Conservation (phyloP, 805 yeast species). For the Wickerhamomyces alni region DNA sequence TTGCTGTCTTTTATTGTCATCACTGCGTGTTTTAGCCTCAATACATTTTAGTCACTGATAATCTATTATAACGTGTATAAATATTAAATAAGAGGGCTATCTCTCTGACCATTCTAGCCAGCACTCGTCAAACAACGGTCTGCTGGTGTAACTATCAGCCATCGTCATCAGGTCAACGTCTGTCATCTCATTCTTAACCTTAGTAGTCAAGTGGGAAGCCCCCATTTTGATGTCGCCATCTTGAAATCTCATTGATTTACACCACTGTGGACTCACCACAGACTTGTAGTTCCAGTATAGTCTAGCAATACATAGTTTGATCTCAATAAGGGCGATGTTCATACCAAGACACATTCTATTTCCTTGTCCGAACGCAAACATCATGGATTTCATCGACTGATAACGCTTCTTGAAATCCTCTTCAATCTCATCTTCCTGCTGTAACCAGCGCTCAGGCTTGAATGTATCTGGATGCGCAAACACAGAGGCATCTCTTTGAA, state of each 20-base stretch:
- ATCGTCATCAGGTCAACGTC: slow-evolving; percentile 47
- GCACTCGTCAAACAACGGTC: slow-evolving; percentile 47
- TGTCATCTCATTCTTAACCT: slow-evolving; percentile 14
- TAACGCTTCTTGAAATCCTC: slow-evolving; percentile 31
- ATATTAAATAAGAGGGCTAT: too few species aligned
- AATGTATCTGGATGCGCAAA: slow-evolving; percentile 44
- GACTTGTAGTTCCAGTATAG: slow-evolving; percentile 45
- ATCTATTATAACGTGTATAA: too few species aligned
- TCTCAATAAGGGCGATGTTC: slow-evolving; percentile 61
- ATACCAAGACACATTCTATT: slow-evolving; percentile 70
- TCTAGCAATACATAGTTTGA: slow-evolving; percentile 50
- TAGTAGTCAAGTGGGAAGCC: slow-evolving; percentile 4
- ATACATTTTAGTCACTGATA: too few species aligned
- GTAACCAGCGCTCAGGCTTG: slow-evolving; percentile 61
- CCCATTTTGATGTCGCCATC: slow-evolving; percentile 24
- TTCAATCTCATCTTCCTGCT: slow-evolving; percentile 28
- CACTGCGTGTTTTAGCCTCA: too few species aligned
- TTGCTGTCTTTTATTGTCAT: too few species aligned
- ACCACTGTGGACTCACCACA: slow-evolving; percentile 38
- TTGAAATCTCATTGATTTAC: slow-evolving; percentile 21
- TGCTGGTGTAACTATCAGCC: slow-evolving; percentile 50
- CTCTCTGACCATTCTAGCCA: slow-evolving; percentile 30
- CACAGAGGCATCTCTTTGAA: slow-evolving; percentile 45
- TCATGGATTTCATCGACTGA: slow-evolving; percentile 40
- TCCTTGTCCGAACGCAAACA: slow-evolving; percentile 72